A percentile compares a stretch with the other conserved stretches of the same genome.
Evolutionary conservation across 371 early-diverging fungal genomes (phyloP).

Genomic region (Mucor plumbeus): DNA sequence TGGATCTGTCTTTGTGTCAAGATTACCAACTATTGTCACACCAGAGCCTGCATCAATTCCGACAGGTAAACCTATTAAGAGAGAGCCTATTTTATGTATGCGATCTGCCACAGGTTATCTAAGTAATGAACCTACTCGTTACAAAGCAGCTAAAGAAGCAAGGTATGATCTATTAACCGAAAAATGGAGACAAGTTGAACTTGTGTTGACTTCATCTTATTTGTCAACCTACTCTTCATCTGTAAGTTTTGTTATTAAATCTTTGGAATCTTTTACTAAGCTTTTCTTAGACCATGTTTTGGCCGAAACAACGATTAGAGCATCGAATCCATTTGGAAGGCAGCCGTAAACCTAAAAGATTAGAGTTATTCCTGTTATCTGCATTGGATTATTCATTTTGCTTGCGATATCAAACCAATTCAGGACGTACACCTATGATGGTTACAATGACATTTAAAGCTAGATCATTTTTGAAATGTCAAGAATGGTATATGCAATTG

Average conservation of each 20-base stretch:
- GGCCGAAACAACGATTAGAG: conserved; percentile 41
- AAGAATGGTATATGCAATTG: conserved; percentile 54
- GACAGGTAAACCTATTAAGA: conserved; percentile 26
- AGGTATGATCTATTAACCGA: conserved; percentile 28
- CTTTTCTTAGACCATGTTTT: conserved; percentile 26
- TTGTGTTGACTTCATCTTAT: conserved; percentile 27
- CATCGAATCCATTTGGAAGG: conserved; percentile 29
- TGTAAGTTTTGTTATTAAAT: conserved; percentile 24
- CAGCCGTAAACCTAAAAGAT: conserved; percentile 11
- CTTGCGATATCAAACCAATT: conserved; percentile 23
- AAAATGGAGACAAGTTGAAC: conserved; percentile 42
- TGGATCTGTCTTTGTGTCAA: conserved; percentile 29
- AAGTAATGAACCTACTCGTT: conserved; percentile 32
- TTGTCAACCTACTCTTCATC: conserved; percentile 35
- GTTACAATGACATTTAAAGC: conserved; percentile 43
- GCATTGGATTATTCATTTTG: conserved; percentile 52
- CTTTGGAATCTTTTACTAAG: background rate
- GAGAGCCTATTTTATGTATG: conserved; percentile 37
- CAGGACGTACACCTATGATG: conserved; percentile 6
- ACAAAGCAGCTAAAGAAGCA: conserved; percentile 38
- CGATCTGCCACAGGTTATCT: conserved; percentile 17
- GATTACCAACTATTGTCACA: conserved; percentile 5
- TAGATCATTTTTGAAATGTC: conserved; percentile 36
- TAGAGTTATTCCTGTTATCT: conserved; percentile 37
- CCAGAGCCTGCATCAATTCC: background rate